These are phyloP conservation scores for Rhizoctonia solani DNA, from an alignment of 1,284 basidiomycete genomes.

Conservation along the genomic window DNA sequence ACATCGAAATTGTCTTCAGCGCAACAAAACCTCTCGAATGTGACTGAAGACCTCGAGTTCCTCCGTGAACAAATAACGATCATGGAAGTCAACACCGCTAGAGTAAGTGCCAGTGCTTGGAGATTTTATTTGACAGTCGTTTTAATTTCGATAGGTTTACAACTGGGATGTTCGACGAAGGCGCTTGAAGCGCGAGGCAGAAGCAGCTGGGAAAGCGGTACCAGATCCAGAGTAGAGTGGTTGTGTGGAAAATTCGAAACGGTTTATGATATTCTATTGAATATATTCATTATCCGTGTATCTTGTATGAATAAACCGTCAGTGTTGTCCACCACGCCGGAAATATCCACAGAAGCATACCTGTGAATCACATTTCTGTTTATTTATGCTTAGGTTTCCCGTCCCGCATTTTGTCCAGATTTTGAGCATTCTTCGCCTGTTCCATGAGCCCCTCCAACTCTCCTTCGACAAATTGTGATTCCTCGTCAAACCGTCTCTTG, in stretches of 20 bases:
- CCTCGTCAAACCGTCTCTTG: conserved; percentile 69
- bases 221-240: too few relatives aligned
- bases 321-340: too few relatives aligned
- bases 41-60: conserved; percentile 90
- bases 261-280: too few relatives aligned
- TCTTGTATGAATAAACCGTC: too few relatives aligned
- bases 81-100: conserved; percentile 97
- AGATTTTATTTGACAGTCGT: not conserved
- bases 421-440: not conserved
- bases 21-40: conserved; percentile 67
- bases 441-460: conserved; percentile 24
- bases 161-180: conserved; percentile 86
- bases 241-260: too few relatives aligned
- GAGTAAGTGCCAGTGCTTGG: conserved; percentile 54
- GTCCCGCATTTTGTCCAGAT: conserved; percentile 13
- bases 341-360: too few relatives aligned
- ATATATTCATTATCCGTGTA: too few relatives aligned
- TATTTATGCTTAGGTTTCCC: conserved; percentile 24
- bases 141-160: conserved; percentile 53
- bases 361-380: too few relatives aligned
- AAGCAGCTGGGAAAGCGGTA: conserved; percentile 33
- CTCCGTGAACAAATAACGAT: conserved; percentile 94
- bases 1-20: conserved; percentile 79
- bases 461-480: conserved; percentile 7
- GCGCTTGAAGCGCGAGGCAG: conserved; percentile 63